Evolutionary conservation across 1,284 basidiomycete genomes (phyloP).

Genomic region (Ceratobasidium sp.): DNA sequence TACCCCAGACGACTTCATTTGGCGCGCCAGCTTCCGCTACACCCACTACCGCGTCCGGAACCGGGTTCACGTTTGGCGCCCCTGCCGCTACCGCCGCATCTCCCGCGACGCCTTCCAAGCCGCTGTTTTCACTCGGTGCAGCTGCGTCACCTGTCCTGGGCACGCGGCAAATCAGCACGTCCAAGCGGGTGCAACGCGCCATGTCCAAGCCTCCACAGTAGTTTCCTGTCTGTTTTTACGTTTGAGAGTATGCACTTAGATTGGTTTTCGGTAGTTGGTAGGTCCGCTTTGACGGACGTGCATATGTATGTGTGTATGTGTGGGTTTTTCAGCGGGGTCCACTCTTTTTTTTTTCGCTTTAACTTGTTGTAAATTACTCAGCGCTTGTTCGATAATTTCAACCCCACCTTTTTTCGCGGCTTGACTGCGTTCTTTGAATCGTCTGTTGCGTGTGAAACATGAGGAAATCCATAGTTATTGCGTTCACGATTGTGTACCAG

Average conservation of each 20-base stretch:
- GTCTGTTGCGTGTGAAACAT: neutral
- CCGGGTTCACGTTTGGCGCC: slow-evolving; percentile 22
- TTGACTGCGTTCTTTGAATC: slow-evolving; percentile 23
- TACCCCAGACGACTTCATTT: slow-evolving; percentile 22
- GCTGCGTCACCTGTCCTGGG: slow-evolving; percentile 40
- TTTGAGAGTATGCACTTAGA: slow-evolving; percentile 11
- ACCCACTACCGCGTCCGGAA: slow-evolving; percentile 8
- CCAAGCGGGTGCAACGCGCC: slow-evolving; percentile 39
- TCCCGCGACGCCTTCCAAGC: slow-evolving; percentile 40
- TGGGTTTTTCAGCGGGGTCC: slow-evolving; percentile 5
- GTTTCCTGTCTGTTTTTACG: neutral
- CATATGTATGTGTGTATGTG: slow-evolving; percentile 25
- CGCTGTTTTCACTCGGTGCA: slow-evolving; percentile 34
- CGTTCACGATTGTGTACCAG: neutral
- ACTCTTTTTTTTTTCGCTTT: slow-evolving; percentile 25
- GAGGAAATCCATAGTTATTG: neutral
- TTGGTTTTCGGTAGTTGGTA: slow-evolving; percentile 24
- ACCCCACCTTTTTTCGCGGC: slow-evolving; percentile 4
- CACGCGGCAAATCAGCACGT: slow-evolving; percentile 41
- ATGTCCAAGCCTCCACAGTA: slow-evolving; percentile 39
- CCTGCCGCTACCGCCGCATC: slow-evolving; percentile 1
- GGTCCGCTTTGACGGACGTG: slow-evolving; percentile 43
- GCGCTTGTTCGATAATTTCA: slow-evolving; percentile 35
- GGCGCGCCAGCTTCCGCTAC: slow-evolving; percentile 29
- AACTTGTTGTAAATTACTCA: slow-evolving; percentile 42